A percentile compares a stretch with the other conserved stretches of the same genome.
Conservation (phyloP, 306 rosid species). For the Spatholobus suberectus region DNA sequence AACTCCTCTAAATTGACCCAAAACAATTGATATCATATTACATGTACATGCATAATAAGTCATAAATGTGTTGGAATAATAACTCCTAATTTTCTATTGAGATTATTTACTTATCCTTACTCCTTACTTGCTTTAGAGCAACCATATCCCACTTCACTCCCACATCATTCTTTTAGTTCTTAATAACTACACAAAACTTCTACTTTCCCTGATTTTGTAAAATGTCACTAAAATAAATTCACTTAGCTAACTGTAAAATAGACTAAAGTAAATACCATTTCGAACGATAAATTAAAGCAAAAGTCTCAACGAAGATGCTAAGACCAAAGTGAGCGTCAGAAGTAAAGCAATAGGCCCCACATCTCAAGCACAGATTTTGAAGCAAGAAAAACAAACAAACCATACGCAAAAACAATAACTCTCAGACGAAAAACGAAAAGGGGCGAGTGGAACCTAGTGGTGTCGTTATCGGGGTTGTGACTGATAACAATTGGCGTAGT, state of each 20-base stretch:
- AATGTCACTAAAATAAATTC: too few relatives aligned
- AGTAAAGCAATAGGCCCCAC: background rate
- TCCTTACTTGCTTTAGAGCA: background rate
- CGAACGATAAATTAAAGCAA: too few relatives aligned
- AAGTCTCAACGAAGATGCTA: too few relatives aligned
- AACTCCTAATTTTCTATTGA: background rate
- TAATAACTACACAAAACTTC: background rate
- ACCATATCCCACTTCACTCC: too few relatives aligned
- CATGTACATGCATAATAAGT: too few relatives aligned
- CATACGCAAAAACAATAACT: background rate
- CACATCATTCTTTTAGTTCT: background rate
- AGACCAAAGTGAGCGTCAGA: too few relatives aligned
- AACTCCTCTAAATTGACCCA: background rate
- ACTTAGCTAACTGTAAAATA: background rate
- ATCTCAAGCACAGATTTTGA: background rate
- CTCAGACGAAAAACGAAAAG: background rate
- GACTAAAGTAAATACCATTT: too few relatives aligned
- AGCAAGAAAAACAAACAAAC: background rate
- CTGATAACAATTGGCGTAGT: slow-evolving; percentile 82
- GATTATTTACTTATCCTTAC: too few relatives aligned
- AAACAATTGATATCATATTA: too few relatives aligned
- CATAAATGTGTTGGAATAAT: too few relatives aligned
- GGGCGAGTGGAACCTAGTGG: slow-evolving; percentile 51
- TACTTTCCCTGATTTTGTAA: background rate
- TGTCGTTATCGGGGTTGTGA: slow-evolving; percentile 79